Evolutionary conservation across 176 grass and related monocot genomes (phyloP), one percentile per base, ranked within the genome.

Genomic region (Aechmea fasciata): DNA sequence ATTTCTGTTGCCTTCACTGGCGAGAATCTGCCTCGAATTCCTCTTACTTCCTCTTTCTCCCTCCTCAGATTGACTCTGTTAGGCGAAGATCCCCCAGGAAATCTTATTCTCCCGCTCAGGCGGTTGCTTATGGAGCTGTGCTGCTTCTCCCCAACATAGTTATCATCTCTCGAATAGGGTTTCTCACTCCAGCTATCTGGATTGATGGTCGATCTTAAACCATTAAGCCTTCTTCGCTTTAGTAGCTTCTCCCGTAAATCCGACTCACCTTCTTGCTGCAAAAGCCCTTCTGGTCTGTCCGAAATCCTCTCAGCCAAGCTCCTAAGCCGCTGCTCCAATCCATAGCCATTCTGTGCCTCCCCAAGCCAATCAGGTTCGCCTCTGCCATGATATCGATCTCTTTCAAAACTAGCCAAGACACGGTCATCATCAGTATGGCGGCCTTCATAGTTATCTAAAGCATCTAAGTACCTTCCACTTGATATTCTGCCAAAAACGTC

Each of bases 191-290:
- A 13, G 20, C 15, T 76, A 64, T 73, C 65, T 1, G 68, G 52
- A 47, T 54, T 65, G 19, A 55, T 17, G 2, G 57, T 25, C 0
- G 28, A 48, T 71, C 75, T 67, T 47, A 66, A 41, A 61, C 75
- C 41, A 78, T 59, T 75, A 23, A 78, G 72, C 69, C 70, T 80
- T 80, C 85, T 82, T 74, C 71, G 81, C 59, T 91, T 85, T 66
- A 81, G 69, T 80, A 90, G 77, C 67, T 63, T 75, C 63, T 90
- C 83, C 48, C 83, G 83, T 64, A 90, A 65, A 69, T 90, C 83
- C 8, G 77, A 86, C 28, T 67, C 48, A 57, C 57, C 20, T 10
- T 75, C 80, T 69, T 67, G 68, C 49, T 81, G 61, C 0, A 74
- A 63, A 86, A 65, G 64, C 70, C 66, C 80, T 75, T 74, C 69